These are phyloP conservation scores for Diaporthe destruens DNA, from an alignment of 2,329 filamentous ascomycete genomes.

Conservation along the genomic window DNA sequence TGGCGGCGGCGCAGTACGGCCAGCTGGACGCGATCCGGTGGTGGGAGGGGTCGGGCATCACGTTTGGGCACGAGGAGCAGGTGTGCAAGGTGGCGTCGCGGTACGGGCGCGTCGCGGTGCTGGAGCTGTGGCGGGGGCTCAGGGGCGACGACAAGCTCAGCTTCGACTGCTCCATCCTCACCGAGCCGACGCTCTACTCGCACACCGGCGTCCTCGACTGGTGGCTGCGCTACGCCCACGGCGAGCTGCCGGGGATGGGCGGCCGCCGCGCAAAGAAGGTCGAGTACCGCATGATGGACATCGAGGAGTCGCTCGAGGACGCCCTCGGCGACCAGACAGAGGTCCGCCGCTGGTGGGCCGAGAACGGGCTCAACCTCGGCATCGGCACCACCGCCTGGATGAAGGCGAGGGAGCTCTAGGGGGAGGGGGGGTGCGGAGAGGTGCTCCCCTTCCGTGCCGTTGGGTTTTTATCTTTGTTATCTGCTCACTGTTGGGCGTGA, in stretches of 20 bases:
- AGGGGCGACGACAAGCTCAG: conserved; percentile 69
- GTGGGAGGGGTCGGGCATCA: conserved; percentile 88
- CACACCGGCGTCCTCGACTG: conserved; percentile 89
- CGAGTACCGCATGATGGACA: conserved; percentile 94
- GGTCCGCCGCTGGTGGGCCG: conserved; percentile 89
- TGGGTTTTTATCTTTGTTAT: not conserved
- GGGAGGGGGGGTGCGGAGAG: not conserved
- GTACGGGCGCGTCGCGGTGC: conserved; percentile 85
- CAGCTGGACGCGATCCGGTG: conserved; percentile 83
- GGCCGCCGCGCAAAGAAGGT: conserved; percentile 75
- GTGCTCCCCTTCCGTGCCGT: not conserved
- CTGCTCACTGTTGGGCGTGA: no score
- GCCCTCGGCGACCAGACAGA: conserved; percentile 78
- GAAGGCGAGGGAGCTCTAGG: conserved; percentile 78
- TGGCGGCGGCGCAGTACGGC: conserved; percentile 86
- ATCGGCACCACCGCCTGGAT: conserved; percentile 91
- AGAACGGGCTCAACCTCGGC: conserved; percentile 84
- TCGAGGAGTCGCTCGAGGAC: conserved; percentile 94
- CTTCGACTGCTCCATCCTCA: conserved; percentile 63
- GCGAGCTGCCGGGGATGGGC: conserved; percentile 66
- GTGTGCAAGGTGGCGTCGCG: conserved; percentile 87
- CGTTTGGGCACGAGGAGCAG: conserved; percentile 82
- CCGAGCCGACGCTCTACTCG: conserved; percentile 88
- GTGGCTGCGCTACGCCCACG: conserved; percentile 81
- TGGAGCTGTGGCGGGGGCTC: conserved; percentile 84